Base-by-base conservation (phyloP, 148 eudicot species). In the Rhododendron molle region DNA sequence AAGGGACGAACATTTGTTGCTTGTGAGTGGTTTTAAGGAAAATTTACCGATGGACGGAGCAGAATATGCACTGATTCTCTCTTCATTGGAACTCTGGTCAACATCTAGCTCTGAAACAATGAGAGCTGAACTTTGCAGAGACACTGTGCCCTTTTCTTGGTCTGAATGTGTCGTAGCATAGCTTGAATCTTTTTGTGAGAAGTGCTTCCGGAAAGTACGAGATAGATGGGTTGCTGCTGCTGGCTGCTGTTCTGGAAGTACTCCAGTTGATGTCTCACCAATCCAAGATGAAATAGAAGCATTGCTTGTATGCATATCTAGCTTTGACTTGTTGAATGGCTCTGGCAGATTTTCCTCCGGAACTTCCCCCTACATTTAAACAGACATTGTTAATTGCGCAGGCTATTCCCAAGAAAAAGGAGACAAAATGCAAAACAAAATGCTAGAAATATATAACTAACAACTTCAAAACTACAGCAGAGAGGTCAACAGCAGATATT, bases 281-380 rank as follows among this genome's bases (percentile, higher is more conserved):
- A 30, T 38, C 67, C 32, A 86, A 46, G 62, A 50, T n/a, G 89
- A 44, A 13, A 32, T 18, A 3, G 90, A 83, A 28, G 79, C 74
- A 36, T 82, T 83, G 18, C 49, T 84, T 65, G 81, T 65, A 76
- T 28, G 83, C 14, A 71, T 60, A 80, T 86, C 87, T 80, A 85
- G 86, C 85, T 86, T 91, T 80, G 90, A 74, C 69, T 52, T 85
- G 78, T 88, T 85, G 89, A 92, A 92, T 80, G 94, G 93, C 56
- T 88, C 91, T 10, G 98, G 98, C 18, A 97, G 88, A 84, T 81
- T 82, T 80, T 86, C 99, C 86, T 93, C 94, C 9, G 98, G 98
- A 80, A 97, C 85, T 58, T 97, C 96, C 50, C 85, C 92, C 98
- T 96, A 88, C 67, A 84, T 38, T 15, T 80, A 87, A 83, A 84